These are phyloP conservation scores for Curvularia eragrostidis DNA, from an alignment of 2,329 filamentous ascomycete species.

Conservation along the genomic window DNA sequence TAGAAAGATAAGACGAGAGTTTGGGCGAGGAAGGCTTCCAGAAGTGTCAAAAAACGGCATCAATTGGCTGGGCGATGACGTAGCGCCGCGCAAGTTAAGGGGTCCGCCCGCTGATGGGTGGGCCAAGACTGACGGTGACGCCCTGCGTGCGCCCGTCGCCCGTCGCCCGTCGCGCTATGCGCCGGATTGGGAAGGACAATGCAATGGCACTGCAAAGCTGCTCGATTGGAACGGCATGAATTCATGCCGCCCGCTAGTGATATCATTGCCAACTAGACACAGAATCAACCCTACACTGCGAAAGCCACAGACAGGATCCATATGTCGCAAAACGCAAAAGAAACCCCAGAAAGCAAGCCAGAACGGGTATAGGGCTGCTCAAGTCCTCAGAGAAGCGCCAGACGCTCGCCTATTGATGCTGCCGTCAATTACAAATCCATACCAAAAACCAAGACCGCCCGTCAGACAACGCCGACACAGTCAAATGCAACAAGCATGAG, in stretches of 20 bases:
- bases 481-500: slow-evolving; percentile 33
- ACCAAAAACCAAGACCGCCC: slow-evolving; percentile 21
- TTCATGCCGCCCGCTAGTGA: slow-evolving; percentile 37
- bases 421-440: slow-evolving; percentile 41
- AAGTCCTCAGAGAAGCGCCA: slow-evolving; percentile 53
- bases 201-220: not conserved
- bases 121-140: slow-evolving; percentile 9
- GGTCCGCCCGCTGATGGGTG: slow-evolving; percentile 10
- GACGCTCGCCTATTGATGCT: slow-evolving; percentile 52
- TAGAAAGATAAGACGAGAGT: slow-evolving; percentile 7
- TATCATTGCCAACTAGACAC: slow-evolving; percentile 19
- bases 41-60: slow-evolving; percentile 13
- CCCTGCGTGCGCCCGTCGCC: slow-evolving; percentile 5
- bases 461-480: slow-evolving; percentile 32
- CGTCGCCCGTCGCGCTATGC: slow-evolving; percentile 9
- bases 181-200: not conserved
- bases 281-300: slow-evolving; percentile 17
- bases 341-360: slow-evolving; percentile 33
- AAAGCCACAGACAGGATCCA: slow-evolving; percentile 15
- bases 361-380: slow-evolving; percentile 48
- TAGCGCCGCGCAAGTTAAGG: slow-evolving; percentile 8
- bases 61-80: slow-evolving; percentile 23
- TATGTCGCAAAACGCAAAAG: slow-evolving; percentile 10
- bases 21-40: slow-evolving; percentile 12
- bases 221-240: slow-evolving; percentile 40